These are phyloP conservation scores for Gastrodia elata DNA, from an alignment of 106 monocot genomes.

Conservation along the genomic window DNA sequence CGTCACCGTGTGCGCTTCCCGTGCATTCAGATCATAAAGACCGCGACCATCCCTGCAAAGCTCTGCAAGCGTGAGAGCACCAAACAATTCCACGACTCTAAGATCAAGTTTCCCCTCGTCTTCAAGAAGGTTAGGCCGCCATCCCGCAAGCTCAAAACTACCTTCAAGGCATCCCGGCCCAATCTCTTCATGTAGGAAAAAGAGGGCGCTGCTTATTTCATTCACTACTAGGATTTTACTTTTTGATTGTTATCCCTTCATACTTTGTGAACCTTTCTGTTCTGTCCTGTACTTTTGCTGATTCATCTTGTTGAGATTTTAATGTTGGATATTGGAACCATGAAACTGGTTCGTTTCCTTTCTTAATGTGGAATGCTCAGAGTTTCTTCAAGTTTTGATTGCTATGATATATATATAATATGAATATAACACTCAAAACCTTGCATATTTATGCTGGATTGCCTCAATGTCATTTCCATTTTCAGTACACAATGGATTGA, in stretches of 20 bases:
- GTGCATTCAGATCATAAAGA: conserved; percentile 85
- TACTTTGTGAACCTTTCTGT: not conserved
- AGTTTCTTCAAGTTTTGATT: too few relatives aligned
- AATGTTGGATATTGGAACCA: not conserved
- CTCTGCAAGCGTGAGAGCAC: conserved; percentile 82
- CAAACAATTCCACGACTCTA: conserved; percentile 74
- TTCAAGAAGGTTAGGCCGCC: conserved; percentile 72
- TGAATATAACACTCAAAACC: too few relatives aligned
- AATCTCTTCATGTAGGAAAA: conserved; percentile 53
- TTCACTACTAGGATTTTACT: not conserved
- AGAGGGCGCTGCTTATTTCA: not conserved
- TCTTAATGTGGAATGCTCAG: too few relatives aligned
- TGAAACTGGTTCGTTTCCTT: not conserved
- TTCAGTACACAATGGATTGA: too few relatives aligned
- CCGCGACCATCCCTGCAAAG: conserved; percentile 55
- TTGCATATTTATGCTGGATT: too few relatives aligned
- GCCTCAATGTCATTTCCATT: too few relatives aligned
- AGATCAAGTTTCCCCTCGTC: conserved; percentile 73
- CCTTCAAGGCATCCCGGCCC: conserved; percentile 72
- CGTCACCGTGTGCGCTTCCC: conserved; percentile 69
- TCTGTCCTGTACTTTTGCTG: not conserved
- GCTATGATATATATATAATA: too few relatives aligned
- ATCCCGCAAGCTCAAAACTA: conserved; percentile 68
- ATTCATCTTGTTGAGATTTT: not conserved
- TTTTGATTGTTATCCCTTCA: not conserved